Conservation (phyloP, 163 green algal genomes). For the Chlamydomonas reinhardtii region DNA sequence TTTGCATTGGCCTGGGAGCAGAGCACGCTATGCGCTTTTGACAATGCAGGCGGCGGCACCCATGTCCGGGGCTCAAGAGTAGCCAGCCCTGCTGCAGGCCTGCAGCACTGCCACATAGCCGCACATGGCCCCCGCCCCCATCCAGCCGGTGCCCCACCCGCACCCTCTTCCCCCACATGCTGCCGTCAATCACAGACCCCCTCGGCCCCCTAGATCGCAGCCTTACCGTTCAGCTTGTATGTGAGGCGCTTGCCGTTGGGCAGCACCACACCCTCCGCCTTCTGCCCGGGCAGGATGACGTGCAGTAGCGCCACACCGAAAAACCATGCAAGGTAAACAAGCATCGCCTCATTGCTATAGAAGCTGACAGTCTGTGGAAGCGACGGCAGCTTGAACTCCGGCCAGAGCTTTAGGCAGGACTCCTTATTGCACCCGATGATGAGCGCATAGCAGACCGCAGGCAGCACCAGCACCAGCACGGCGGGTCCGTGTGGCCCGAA, state of each 20-base stretch:
- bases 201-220: not conserved
- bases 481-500: slow-evolving; percentile 87
- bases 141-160: no score
- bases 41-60: no score
- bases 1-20: no score
- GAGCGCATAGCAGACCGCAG: slow-evolving; percentile 84
- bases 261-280: slow-evolving; percentile 75
- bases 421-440: slow-evolving; percentile 78
- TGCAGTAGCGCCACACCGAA: slow-evolving; percentile 78
- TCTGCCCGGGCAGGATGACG: slow-evolving; percentile 82
- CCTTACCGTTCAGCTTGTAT: slow-evolving; percentile 95
- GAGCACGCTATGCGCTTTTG: no score
- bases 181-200: no score
- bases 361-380: slow-evolving; percentile 34
- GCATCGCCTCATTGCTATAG: slow-evolving; percentile 73
- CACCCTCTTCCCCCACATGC: no score
- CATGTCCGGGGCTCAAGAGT: no score
- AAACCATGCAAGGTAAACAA: slow-evolving; percentile 82
- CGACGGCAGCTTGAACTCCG: slow-evolving; percentile 51
- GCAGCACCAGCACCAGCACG: slow-evolving; percentile 82
- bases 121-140: no score
- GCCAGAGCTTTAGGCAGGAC: slow-evolving; percentile 68
- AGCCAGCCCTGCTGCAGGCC: no score
- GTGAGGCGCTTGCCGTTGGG: slow-evolving; percentile 71
- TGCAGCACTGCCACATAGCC: no score